These are phyloP conservation scores for Larix kaempferi DNA, from an alignment of 75 land plant species.

Conservation along the genomic window DNA sequence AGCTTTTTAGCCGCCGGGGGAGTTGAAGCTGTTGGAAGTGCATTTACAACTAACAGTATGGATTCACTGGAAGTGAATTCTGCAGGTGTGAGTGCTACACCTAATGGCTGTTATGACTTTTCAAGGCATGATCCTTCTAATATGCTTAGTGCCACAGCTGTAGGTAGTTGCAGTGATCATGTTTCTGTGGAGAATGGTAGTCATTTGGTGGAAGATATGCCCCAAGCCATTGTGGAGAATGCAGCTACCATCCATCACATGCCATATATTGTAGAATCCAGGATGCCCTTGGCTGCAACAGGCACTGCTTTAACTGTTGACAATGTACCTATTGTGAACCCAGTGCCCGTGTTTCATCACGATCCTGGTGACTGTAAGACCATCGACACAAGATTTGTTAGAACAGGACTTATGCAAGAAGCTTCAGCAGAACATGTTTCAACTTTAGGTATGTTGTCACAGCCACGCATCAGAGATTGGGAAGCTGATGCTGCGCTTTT, in stretches of 20 bases:
- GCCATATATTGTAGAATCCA: conserved; percentile 9
- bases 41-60: conserved; percentile 17
- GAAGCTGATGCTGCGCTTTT: not conserved
- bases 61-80: conserved; percentile 11
- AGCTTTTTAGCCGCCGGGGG: conserved; percentile 27
- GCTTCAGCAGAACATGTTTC: not conserved
- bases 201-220: conserved; percentile 9
- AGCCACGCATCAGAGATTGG: conserved; percentile 1
- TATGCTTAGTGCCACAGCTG: not conserved
- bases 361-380: not conserved
- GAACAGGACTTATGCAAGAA: not conserved
- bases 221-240: conserved; percentile 9
- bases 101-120: conserved; percentile 12
- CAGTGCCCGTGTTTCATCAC: not conserved
- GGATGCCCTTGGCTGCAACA: not conserved
- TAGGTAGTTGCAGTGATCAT: not conserved
- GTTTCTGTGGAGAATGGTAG: conserved; percentile 6
- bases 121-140: conserved; percentile 5
- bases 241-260: conserved; percentile 3
- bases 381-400: not conserved
- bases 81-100: not conserved
- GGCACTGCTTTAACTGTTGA: not conserved
- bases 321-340: not conserved
- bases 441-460: conserved; percentile 1
- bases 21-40: conserved; percentile 15